Evolutionary conservation across 164 flowering plant species (phyloP).

Genomic region (Pachysandra terminalis): DNA sequence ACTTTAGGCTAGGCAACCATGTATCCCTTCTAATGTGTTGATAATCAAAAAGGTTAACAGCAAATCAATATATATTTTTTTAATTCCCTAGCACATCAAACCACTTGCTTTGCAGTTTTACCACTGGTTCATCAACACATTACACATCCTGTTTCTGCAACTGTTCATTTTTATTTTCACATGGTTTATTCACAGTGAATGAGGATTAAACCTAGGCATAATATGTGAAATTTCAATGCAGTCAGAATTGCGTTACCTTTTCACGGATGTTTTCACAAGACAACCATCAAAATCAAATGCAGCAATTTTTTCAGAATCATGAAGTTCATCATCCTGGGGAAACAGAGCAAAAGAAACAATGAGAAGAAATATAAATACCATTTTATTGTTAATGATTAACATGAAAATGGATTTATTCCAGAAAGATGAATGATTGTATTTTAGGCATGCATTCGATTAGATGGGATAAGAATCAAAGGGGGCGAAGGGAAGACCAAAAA

Average conservation of each 20-base stretch:
- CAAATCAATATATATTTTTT: too few relatives aligned
- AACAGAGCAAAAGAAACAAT: not conserved
- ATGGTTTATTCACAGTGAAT: not conserved
- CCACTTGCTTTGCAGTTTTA: too few relatives aligned
- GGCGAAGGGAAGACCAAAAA: too few relatives aligned
- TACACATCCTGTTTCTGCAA: not conserved
- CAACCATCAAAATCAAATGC: slow-evolving; percentile 99
- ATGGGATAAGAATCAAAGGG: too few relatives aligned
- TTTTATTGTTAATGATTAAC: not conserved
- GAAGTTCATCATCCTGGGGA: slow-evolving; percentile 73
- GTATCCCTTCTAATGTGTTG: too few relatives aligned
- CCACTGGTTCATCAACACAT: too few relatives aligned
- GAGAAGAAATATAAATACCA: not conserved
- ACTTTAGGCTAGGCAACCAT: too few relatives aligned
- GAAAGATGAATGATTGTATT: not conserved
- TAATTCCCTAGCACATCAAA: too few relatives aligned
- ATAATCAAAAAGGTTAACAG: too few relatives aligned
- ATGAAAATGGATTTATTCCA: not conserved
- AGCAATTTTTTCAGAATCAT: slow-evolving; percentile 79
- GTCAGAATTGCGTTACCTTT: slow-evolving; percentile 37
- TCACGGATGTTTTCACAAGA: slow-evolving; percentile 79
- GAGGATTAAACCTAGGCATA: not conserved
- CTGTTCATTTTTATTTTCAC: not conserved
- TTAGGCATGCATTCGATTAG: too few relatives aligned
- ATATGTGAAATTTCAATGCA: not conserved